These are phyloP conservation scores for Falciphora oryzae DNA, from an alignment of 2,329 filamentous ascomycete species.

Conservation along the genomic window DNA sequence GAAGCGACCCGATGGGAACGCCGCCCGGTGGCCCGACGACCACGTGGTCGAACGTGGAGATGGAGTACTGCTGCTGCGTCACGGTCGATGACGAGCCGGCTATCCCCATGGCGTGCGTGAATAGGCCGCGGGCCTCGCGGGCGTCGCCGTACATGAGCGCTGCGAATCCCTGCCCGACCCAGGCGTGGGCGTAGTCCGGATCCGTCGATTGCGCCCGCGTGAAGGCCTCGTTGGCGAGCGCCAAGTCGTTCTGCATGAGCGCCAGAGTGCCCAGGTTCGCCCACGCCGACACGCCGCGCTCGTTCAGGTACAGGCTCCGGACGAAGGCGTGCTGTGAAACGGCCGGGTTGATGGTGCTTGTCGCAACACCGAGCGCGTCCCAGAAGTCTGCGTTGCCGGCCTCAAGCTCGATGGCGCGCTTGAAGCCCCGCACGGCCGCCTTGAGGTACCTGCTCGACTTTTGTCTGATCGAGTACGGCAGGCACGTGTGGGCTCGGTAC, in stretches of 20 bases:
- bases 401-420: conserved; percentile 90
- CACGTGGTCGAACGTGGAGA: conserved; percentile 76
- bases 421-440: conserved; percentile 84
- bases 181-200: conserved; percentile 87
- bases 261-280: conserved; percentile 86
- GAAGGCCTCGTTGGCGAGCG: conserved; percentile 87
- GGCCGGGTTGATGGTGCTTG: conserved; percentile 75
- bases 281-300: conserved; percentile 80
- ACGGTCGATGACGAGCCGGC: conserved; percentile 69
- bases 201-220: conserved; percentile 89
- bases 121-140: conserved; percentile 75
- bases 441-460: conserved; percentile 66
- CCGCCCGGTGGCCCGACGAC: conserved; percentile 49
- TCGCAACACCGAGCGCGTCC: conserved; percentile 91
- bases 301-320: conserved; percentile 86
- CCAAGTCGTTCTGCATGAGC: conserved; percentile 72
- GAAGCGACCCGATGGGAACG: conserved; percentile 54
- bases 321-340: conserved; percentile 93
- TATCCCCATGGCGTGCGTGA: conserved; percentile 92
- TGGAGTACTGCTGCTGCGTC: conserved; percentile 71
- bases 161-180: conserved; percentile 87
- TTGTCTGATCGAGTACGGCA: conserved; percentile 46
- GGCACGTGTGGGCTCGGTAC: conserved; percentile 68
- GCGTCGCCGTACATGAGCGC: conserved; percentile 69
- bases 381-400: conserved; percentile 93